phyloP scores from a whole-genome alignment of 176 grass and related monocot species.

The Musa schizocarpa region DNA sequence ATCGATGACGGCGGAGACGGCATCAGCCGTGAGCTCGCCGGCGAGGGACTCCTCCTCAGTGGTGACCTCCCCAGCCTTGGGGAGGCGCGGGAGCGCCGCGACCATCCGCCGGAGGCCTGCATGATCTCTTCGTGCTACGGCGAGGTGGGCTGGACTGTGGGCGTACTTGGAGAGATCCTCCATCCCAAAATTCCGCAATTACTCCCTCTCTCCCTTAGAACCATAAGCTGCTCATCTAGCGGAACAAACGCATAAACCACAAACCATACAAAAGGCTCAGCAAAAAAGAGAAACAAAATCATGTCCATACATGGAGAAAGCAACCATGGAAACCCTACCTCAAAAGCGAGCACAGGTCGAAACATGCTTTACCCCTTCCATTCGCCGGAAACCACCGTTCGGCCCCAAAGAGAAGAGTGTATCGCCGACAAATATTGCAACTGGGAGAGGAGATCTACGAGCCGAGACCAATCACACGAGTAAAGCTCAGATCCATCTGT shows the following conservation, averaged over 20 bases:
- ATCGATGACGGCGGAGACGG: conserved; percentile 61
- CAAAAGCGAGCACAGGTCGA: background rate
- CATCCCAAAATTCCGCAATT: conserved; percentile 26
- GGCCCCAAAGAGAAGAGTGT: background rate
- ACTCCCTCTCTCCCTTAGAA: background rate
- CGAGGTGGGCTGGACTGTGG: conserved; percentile 71
- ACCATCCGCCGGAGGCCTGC: conserved; percentile 39
- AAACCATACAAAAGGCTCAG: background rate
- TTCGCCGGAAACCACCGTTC: background rate
- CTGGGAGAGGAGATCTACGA: background rate
- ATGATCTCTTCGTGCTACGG: conserved; percentile 69
- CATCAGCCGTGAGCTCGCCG: conserved; percentile 54
- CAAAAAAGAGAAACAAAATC: background rate
- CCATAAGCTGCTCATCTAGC: background rate
- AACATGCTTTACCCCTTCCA: background rate
- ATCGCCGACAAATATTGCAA: background rate
- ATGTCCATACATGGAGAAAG: background rate
- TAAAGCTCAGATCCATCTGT: background rate
- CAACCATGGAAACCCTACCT: background rate
- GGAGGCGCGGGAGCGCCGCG: conserved; percentile 36
- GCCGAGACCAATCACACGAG: background rate
- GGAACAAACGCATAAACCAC: background rate
- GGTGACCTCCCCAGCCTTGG: conserved; percentile 56
- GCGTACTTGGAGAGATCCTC: conserved; percentile 67
- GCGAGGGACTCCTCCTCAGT: conserved; percentile 61